phyloP scores from a whole-genome alignment of 768 basidiomycete species.

The Antrodiella citrinella region DNA sequence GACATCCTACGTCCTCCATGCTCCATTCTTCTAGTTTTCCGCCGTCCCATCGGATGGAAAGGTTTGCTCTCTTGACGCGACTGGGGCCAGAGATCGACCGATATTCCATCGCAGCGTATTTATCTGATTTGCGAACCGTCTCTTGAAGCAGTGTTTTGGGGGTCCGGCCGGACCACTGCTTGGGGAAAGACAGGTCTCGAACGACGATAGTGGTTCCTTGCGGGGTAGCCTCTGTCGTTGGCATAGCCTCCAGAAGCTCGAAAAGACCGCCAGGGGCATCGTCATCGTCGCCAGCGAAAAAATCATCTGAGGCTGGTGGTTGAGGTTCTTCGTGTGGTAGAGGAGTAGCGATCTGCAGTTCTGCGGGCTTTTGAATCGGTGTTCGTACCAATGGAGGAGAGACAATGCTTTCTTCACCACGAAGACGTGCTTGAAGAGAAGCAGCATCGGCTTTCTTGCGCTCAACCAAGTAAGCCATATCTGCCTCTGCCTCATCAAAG shows the following conservation, averaged over 20 bases:
- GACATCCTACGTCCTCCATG: constrained; percentile 84
- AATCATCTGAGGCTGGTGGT: constrained; percentile 23
- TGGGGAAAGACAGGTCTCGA: constrained; percentile 74
- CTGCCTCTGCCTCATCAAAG: constrained; percentile 63
- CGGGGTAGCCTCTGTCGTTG: constrained; percentile 45
- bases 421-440: constrained; percentile 36
- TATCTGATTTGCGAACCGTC: constrained; percentile 57
- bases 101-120: constrained; percentile 70
- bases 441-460: constrained; percentile 39
- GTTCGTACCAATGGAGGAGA: background rate
- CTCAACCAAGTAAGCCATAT: constrained; percentile 45
- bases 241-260: constrained; percentile 61
- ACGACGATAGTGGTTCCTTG: constrained; percentile 45
- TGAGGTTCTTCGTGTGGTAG: background rate
- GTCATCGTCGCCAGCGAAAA: constrained; percentile 48
- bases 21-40: constrained; percentile 54
- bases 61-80: constrained; percentile 64
- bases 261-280: constrained; percentile 52
- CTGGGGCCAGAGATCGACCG: constrained; percentile 56
- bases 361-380: constrained; percentile 5
- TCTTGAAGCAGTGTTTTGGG: constrained; percentile 71
- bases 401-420: constrained; percentile 19
- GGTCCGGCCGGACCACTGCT: constrained; percentile 74
- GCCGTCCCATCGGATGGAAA: constrained; percentile 69
- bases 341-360: background rate